These are phyloP conservation scores for Russula ochroleuca DNA, from an alignment of 768 basidiomycete genomes.

Conservation along the genomic window DNA sequence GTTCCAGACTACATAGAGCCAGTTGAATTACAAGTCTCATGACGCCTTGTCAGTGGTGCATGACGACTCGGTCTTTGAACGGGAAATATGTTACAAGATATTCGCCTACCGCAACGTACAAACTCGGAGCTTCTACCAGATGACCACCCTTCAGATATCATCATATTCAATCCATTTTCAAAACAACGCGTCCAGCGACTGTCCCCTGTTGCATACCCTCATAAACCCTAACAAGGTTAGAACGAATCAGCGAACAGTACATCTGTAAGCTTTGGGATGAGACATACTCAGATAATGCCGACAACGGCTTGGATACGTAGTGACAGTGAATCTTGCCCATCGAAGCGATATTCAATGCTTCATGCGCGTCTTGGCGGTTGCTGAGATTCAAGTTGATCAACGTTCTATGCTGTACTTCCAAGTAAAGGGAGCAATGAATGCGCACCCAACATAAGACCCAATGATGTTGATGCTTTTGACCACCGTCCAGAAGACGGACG, in stretches of 20 bases:
- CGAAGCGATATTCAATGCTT: constrained; percentile 75
- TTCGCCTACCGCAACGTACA: neutral
- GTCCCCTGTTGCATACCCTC: constrained; percentile 39
- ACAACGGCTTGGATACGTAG: constrained; percentile 45
- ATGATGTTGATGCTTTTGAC: constrained; percentile 56
- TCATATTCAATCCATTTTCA: constrained; percentile 10
- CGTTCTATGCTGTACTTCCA: neutral
- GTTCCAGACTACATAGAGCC: too few species aligned
- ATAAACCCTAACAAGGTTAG: constrained; percentile 35
- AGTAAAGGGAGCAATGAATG: too few species aligned
- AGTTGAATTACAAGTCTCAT: neutral
- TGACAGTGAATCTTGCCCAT: constrained; percentile 63
- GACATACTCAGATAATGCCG: constrained; percentile 51
- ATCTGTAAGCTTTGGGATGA: neutral
- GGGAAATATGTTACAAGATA: neutral
- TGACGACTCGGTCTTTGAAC: neutral
- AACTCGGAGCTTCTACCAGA: neutral
- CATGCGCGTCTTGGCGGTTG: constrained; percentile 78
- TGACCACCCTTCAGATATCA: neutral
- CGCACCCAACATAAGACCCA: constrained; percentile 42
- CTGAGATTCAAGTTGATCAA: constrained; percentile 37
- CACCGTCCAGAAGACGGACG: constrained; percentile 70
- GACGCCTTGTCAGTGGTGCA: too few species aligned
- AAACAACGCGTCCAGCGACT: constrained; percentile 15
- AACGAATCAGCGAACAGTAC: neutral